Evolutionary conservation across 768 basidiomycete genomes (phyloP), one percentile per base, ranked within the genome.

Genomic region (Serendipita sp.): DNA sequence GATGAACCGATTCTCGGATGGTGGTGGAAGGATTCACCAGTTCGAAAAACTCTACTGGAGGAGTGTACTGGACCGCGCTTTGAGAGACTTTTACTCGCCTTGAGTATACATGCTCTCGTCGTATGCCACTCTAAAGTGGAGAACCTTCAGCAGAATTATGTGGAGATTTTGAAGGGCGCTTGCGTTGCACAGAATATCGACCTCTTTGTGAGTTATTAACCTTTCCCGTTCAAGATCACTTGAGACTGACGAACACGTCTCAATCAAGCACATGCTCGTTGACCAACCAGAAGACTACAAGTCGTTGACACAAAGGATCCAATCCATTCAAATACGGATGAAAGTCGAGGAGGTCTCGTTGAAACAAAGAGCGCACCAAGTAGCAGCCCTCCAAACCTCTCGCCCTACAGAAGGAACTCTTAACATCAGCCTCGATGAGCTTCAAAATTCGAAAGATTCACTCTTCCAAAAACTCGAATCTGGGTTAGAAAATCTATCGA

Each of bases 11-110:
- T 44, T 44, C 18, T n/a, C 46, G 73, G 73, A 2, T 78, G 75
- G 78, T 83, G 82, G 82, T 84, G 83, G 83, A 80, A 76, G 70
- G 79, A 81, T 62, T 76, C 82, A 2, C 74, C 81, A 3, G 80
- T 82, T 2, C 75, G 82, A 34, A 83, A 79, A 68, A 82, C 82
- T 5, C 67, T 83, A 30, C 69, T 83, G 32, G 82, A 83, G 65
- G 81, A 83, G 67, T 83, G 80, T 68, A 68, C 73, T 30, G 81
- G 82, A 28, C 28, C 56, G 34, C 56, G 56, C 56, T 60, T 60
- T 60, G 56, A 60, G 56, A 24, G 56, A 10, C 56, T 60, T 8
- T 28, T 60, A 16, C 56, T 60, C 8, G 24, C 56, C 10, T n/a
- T 60, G 24, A 60, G 56, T n/a, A 35, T 35, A 35, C 56, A 60